phyloP scores from a whole-genome alignment of 805 yeast species.

The Yamadazyma sp. region DNA sequence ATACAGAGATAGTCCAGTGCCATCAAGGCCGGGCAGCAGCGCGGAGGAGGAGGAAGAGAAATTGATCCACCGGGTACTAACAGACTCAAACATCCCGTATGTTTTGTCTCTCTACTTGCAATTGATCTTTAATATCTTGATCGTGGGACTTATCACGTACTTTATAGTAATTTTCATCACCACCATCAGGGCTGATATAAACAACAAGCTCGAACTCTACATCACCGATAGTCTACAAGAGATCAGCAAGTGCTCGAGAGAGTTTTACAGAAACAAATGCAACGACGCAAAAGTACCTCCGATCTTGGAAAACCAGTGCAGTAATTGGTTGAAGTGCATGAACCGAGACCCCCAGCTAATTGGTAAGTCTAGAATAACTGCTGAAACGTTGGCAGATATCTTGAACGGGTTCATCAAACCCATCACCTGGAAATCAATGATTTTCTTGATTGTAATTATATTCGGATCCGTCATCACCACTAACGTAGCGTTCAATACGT shows the following conservation, averaged over 20 bases:
- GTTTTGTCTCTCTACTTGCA: constrained; percentile 64
- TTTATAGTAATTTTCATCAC: constrained; percentile 50
- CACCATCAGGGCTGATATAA: constrained; percentile 68
- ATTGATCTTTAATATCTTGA: constrained; percentile 53
- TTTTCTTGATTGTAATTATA: constrained; percentile 44
- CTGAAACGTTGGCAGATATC: constrained; percentile 81
- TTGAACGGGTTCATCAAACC: constrained; percentile 73
- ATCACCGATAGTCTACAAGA: constrained; percentile 60
- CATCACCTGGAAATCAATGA: constrained; percentile 66
- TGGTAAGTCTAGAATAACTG: constrained; percentile 71
- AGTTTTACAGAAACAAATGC: constrained; percentile 74
- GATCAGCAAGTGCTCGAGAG: constrained; percentile 65
- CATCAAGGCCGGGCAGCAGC: neutral
- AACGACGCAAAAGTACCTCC: constrained; percentile 65
- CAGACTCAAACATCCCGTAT: constrained; percentile 54
- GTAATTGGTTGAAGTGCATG: constrained; percentile 81
- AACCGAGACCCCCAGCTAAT: constrained; percentile 66
- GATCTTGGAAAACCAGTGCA: constrained; percentile 68
- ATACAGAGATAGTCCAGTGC: constrained; percentile 4
- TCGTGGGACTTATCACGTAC: constrained; percentile 53
- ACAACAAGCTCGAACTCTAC: constrained; percentile 63
- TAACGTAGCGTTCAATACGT: constrained; percentile 48
- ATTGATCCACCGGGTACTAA: constrained; percentile 6
- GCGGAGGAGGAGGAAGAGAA: constrained; percentile 6
- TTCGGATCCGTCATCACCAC: constrained; percentile 55